Evolutionary conservation across 768 basidiomycete species (phyloP).

Genomic region (Psilocybe azurescens): DNA sequence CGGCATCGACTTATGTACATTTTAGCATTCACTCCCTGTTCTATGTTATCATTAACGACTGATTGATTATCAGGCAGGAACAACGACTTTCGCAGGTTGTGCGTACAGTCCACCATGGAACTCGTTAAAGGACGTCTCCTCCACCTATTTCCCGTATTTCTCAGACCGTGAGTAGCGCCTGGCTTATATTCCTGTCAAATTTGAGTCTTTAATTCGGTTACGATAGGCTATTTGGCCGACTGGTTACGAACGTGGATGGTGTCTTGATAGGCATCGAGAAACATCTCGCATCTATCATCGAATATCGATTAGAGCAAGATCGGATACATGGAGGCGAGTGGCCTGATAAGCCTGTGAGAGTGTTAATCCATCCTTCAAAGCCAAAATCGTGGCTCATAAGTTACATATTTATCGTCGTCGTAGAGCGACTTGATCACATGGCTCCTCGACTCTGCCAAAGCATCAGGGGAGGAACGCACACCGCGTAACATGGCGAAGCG

Average conservation of each 20-base stretch:
- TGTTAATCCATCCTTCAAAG: not conserved
- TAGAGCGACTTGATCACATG: constrained; percentile 45
- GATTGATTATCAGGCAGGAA: constrained; percentile 39
- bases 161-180: constrained; percentile 4
- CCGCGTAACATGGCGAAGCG: constrained; percentile 27
- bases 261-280: constrained; percentile 22
- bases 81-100: constrained; percentile 41
- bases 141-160: not conserved
- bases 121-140: constrained; percentile 31
- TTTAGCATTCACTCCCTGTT: not conserved
- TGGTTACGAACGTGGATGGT: constrained; percentile 6
- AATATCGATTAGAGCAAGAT: constrained; percentile 28
- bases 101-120: constrained; percentile 17
- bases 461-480: constrained; percentile 27
- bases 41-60: not conserved
- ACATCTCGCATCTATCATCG: constrained; percentile 32
- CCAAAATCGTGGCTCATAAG: not conserved
- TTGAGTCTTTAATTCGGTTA: not conserved
- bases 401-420: not conserved
- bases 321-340: constrained; percentile 28
- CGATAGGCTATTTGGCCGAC: constrained; percentile 16
- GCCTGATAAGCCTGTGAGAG: constrained; percentile 33
- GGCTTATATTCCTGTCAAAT: not conserved
- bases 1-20: not conserved
- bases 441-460: constrained; percentile 37